Evolutionary conservation across 2,329 filamentous ascomycete genomes (phyloP), one percentile per base, ranked within the genome.

Genomic region (Venturiaceae sp.): DNA sequence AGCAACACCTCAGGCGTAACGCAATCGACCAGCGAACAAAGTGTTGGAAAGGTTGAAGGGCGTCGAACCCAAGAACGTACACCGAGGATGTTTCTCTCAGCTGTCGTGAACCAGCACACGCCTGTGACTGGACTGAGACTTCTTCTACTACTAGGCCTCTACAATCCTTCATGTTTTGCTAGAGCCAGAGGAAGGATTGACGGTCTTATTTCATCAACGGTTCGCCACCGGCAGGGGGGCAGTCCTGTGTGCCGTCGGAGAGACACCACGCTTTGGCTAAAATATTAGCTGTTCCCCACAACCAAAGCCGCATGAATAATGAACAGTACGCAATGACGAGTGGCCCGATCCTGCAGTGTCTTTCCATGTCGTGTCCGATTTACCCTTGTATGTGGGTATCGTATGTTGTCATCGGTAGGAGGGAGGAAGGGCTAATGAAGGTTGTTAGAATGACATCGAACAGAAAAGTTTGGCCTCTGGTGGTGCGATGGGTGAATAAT

Each of bases 111-210:
- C 44, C 23, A 30, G 26, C 44, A 50, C 44, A 28, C 44, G 13
- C 44, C 44, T 28, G 44, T 50, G 44, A 28, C 44, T 50, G 44
- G 44, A n/a, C 44, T 32, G 44, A 50, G 44, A 50, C 44, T 50
- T 50, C 44, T 50, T 50, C 44, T 50, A 50, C 44, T 26, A 50
- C 26, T 4, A 28, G 23, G 44, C 26, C 44, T 50, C 44, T 30
- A 50, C 44, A n/a, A 2, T 28, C 44, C 23, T 50, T 50, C 44
- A 30, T 50, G 13, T 50, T 50, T 50, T 50, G 44, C 44, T 50
- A 50, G 44, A 50, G 44, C 44, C 44, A 50, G 28, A 26, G 44
- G 44, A 50, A 50, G 44, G 44, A 30, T 30, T n/a, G 44, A 50
- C 44, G 26, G 44, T 16, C 26, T 50, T 50, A 50, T n/a, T n/a